Conservation (phyloP, 306 rosid genomes). For the Herpetospermum pedunculosum region DNA sequence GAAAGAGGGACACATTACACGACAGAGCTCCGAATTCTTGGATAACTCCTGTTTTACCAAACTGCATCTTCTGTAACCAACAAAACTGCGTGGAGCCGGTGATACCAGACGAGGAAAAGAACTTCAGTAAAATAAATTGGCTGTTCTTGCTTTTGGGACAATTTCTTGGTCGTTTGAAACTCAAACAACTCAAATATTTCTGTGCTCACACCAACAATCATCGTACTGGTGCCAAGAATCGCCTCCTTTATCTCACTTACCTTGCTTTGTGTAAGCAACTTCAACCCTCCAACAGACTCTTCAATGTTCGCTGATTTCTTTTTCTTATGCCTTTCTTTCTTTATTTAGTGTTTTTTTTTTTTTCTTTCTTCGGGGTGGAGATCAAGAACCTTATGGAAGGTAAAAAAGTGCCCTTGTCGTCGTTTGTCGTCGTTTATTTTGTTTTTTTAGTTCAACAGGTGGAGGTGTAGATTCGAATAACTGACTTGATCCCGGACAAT, state of each 20-base stretch:
- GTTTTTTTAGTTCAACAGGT: too few relatives aligned
- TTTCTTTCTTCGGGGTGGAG: too few relatives aligned
- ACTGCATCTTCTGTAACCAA: constrained; percentile 20
- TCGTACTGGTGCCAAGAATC: constrained; percentile 45
- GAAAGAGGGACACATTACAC: not conserved
- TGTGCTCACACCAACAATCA: constrained; percentile 33
- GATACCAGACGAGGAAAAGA: not conserved
- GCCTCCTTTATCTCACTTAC: constrained; percentile 36
- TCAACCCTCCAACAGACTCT: not conserved
- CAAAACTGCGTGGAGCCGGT: constrained; percentile 29
- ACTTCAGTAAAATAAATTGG: constrained; percentile 36
- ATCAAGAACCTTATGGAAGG: too few relatives aligned
- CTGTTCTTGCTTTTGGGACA: constrained; percentile 43
- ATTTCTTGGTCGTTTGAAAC: constrained; percentile 33
- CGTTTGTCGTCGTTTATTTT: too few relatives aligned
- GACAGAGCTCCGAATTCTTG: constrained; percentile 34
- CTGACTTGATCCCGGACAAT: too few relatives aligned
- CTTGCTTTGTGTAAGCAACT: constrained; percentile 31
- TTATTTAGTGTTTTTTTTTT: too few relatives aligned
- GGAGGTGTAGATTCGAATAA: too few relatives aligned
- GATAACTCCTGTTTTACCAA: constrained; percentile 17
- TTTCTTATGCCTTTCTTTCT: too few relatives aligned
- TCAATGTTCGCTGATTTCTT: not conserved
- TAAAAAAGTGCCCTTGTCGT: too few relatives aligned
- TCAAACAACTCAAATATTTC: constrained; percentile 38